phyloP scores from a whole-genome alignment of 352 stramenopile species.

The Poterioochromonas sp. region DNA sequence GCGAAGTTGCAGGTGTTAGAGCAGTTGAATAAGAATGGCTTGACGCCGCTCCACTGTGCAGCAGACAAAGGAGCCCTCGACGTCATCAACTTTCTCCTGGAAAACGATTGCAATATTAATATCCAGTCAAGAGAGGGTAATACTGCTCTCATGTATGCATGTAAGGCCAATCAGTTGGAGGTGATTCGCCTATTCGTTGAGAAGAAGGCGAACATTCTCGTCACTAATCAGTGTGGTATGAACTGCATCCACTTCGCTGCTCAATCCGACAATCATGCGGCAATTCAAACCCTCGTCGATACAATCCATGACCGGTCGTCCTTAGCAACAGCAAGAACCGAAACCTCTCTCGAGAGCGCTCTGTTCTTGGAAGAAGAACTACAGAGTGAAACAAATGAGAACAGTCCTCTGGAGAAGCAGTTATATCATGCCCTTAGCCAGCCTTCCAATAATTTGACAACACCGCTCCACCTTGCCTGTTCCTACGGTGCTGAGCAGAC shows the following conservation, averaged over 20 bases:
- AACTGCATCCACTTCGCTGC: conserved; percentile 13
- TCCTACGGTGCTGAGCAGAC: neutral
- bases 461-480: neutral
- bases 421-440: neutral
- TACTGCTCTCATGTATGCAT: neutral
- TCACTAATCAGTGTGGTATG: neutral
- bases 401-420: neutral
- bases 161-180: neutral
- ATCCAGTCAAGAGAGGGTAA: neutral
- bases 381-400: neutral
- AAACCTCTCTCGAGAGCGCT: neutral
- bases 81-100: neutral
- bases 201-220: neutral
- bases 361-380: neutral
- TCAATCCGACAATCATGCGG: neutral
- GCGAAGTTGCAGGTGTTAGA: neutral
- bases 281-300: neutral
- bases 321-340: neutral
- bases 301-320: neutral
- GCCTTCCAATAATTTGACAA: neutral
- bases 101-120: neutral
- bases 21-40: neutral
- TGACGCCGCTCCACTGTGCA: neutral
- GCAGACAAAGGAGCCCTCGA: neutral
- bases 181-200: neutral